These are phyloP conservation scores for Beauveria caledonica DNA, from an alignment of 2,329 filamentous ascomycete genomes.

Conservation along the genomic window DNA sequence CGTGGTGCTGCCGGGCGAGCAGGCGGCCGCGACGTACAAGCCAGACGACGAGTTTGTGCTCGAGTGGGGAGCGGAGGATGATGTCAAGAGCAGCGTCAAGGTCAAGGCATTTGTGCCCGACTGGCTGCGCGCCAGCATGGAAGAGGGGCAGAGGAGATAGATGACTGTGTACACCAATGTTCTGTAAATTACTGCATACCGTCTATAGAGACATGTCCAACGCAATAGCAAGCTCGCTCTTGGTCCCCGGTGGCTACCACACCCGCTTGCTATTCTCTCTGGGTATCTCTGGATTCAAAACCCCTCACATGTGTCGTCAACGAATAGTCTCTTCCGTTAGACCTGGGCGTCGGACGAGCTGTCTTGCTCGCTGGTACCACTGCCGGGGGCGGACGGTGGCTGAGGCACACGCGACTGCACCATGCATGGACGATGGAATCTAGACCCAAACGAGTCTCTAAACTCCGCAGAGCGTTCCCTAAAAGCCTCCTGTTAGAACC, in stretches of 20 bases:
- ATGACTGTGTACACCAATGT: neutral
- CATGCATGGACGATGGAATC: too few species aligned
- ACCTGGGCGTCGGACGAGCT: too few species aligned
- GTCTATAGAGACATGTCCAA: neutral
- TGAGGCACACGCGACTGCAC: too few species aligned
- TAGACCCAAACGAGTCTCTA: too few species aligned
- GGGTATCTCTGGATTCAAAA: too few species aligned
- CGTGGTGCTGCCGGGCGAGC: slow-evolving; percentile 59
- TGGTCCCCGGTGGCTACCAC: neutral
- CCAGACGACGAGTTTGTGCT: slow-evolving; percentile 56
- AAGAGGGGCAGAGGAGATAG: slow-evolving; percentile 16
- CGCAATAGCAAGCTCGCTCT: neutral
- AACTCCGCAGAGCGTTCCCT: too few species aligned
- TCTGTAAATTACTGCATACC: neutral
- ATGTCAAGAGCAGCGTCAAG: slow-evolving; percentile 34
- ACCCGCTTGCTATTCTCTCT: too few species aligned
- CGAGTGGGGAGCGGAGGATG: slow-evolving; percentile 38
- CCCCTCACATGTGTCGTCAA: too few species aligned
- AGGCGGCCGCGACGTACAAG: slow-evolving; percentile 54
- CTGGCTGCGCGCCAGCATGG: slow-evolving; percentile 51
- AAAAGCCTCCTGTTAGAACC: too few species aligned
- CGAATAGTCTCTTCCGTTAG: too few species aligned
- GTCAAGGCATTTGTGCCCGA: slow-evolving; percentile 76
- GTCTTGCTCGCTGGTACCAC: too few species aligned
- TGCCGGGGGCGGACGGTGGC: too few species aligned